These are phyloP conservation scores for Cyclospora cayetanensis DNA, from an alignment of 169 alveolate species.

Conservation along the genomic window DNA sequence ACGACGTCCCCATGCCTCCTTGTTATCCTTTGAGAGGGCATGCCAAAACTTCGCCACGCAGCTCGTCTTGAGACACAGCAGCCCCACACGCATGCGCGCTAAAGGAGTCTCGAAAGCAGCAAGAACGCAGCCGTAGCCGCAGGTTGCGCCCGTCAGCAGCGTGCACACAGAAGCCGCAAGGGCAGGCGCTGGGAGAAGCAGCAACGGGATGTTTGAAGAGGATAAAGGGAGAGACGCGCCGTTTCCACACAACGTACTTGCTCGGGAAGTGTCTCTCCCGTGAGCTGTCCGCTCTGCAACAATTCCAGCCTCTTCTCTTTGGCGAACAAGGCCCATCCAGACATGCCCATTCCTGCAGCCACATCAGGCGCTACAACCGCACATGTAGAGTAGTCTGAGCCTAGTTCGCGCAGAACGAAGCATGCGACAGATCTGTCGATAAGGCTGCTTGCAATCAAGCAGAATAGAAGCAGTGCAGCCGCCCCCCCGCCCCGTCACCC, in stretches of 20 bases:
- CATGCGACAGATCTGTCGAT: too few species aligned
- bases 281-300: conserved; percentile 50
- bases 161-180: not conserved
- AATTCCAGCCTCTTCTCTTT: conserved; percentile 64
- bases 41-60: conserved; percentile 71
- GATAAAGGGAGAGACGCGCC: too few species aligned
- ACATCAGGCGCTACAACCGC: too few species aligned
- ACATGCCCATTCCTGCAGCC: conserved; percentile 62
- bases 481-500: too few species aligned
- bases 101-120: not conserved
- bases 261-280: conserved; percentile 70
- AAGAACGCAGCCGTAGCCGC: too few species aligned
- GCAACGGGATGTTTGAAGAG: too few species aligned
- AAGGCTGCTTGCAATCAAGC: conserved; percentile 8
- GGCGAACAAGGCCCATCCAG: conserved; percentile 70
- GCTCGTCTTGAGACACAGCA: conserved; percentile 1
- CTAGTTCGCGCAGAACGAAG: too few species aligned
- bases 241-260: too few species aligned
- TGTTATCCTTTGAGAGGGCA: conserved; percentile 48
- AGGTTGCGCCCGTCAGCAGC: too few species aligned
- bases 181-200: not conserved
- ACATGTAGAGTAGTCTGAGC: too few species aligned
- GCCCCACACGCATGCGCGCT: not conserved
- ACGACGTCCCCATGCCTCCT: conserved; percentile 67
- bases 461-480: too few species aligned